Evolutionary conservation across 169 alveolate species (phyloP).

Genomic region (Eimeria maxima): DNA sequence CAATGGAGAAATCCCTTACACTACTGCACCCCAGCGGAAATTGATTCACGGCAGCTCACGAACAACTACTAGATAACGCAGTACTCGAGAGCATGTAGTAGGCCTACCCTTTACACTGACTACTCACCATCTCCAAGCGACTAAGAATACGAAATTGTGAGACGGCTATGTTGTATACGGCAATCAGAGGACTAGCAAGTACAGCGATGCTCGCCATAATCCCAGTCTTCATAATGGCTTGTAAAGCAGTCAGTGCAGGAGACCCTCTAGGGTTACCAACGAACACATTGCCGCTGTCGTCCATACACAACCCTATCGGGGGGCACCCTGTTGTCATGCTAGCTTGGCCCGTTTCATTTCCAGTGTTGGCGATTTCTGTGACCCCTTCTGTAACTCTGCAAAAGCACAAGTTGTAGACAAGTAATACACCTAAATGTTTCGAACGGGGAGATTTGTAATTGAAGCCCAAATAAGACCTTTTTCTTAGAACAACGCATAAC

Average conservation of each 20-base stretch:
- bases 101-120: not conserved
- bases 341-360: conserved; percentile 70
- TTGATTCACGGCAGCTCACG: not conserved
- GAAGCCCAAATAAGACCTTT: not conserved
- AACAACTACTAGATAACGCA: not conserved
- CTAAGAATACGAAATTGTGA: conserved; percentile 61
- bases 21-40: not conserved
- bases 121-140: conserved; percentile 80
- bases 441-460: not conserved
- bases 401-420: not conserved
- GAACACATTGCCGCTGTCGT: conserved; percentile 55
- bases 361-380: conserved; percentile 35
- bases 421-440: not conserved
- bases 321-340: conserved; percentile 71
- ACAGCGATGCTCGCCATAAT: conserved; percentile 60
- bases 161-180: conserved; percentile 75
- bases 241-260: conserved; percentile 66
- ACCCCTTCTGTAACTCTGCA: conserved; percentile 64
- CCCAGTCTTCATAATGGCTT: conserved; percentile 47
- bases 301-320: conserved; percentile 80
- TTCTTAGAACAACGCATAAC: too few relatives aligned
- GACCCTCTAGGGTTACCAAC: conserved; percentile 75
- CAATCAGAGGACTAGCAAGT: conserved; percentile 60
- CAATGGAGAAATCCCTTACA: not conserved
- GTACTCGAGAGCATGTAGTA: not conserved